Evolutionary conservation across 208 protist genomes (phyloP), one percentile per base, ranked within the genome.

Genomic region (Angomonas deanei): DNA sequence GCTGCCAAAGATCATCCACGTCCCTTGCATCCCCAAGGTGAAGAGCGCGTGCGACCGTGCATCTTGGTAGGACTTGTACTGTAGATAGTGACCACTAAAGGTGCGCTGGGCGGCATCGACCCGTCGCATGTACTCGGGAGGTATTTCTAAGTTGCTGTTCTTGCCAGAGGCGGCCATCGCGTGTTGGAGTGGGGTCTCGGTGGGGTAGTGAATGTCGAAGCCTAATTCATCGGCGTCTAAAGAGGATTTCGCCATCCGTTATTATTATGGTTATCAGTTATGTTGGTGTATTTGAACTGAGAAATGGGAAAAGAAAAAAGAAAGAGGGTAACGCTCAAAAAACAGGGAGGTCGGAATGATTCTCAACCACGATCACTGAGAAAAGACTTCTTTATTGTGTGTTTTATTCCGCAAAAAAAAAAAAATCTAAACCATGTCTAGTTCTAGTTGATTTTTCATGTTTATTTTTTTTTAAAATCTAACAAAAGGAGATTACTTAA

Each of bases 31-130:
- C 34, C 68, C 80, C 21, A 88, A 39, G 24, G 82, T 87, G 55
- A 74, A 68, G 50, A 70, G 31, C 19, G 73, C 72, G 31, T 76
- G 66, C 28, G 49, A 63, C 70, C 64, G 66, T 27, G 72, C 73
- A 3, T 78, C 58, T 34, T 32, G 42, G 61, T 69, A 72, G 49
- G 63, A 70, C 28, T 52, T 47, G 52, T 82, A 66, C 74, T 80
- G 62, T 36, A 73, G 64, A 63, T 83, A 63, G 58, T 88, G 78
- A 10, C 77, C 36, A 42, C 81, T 64, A 50, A 74, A 91, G 24
- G 74, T 38, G 17, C 84, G 80, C 38, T 82, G 80, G 2, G 81
- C 84, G 33, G 85, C 84, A 46, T 89, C 86, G 55, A 92, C 80
- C 46, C 80, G 82, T 4, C 78, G 76, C 42, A 85, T 76, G 72